These are phyloP conservation scores for Phenoliferia sp. DNA, from an alignment of 1,284 basidiomycete species.

Conservation along the genomic window DNA sequence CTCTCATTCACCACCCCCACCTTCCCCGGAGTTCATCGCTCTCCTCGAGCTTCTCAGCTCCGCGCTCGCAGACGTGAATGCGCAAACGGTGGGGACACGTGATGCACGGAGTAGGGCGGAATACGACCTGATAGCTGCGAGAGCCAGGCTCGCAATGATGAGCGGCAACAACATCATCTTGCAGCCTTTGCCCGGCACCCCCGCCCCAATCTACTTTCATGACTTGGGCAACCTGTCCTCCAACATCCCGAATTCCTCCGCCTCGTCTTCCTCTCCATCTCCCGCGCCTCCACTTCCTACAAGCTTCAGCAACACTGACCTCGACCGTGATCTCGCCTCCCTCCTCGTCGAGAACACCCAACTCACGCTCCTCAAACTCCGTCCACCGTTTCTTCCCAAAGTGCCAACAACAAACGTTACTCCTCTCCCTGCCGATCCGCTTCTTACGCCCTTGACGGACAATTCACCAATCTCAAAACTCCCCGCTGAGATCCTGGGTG, in stretches of 20 bases:
- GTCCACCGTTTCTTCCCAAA: not conserved
- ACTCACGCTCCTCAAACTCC: not conserved
- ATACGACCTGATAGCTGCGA: not conserved
- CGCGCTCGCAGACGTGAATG: not conserved
- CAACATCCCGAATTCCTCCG: not conserved
- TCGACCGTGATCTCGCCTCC: not conserved
- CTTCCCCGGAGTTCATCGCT: too few relatives aligned
- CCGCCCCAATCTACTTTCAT: too few relatives aligned
- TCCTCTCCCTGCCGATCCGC: not conserved
- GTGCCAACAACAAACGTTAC: not conserved
- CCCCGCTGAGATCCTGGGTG: conserved; percentile 8
- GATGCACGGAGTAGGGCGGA: not conserved
- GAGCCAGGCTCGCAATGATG: not conserved
- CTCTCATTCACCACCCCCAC: too few relatives aligned
- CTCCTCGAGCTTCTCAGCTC: conserved; percentile 5
- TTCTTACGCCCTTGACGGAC: not conserved
- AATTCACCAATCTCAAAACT: not conserved
- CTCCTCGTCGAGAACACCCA: conserved; percentile 5
- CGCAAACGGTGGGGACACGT: not conserved
- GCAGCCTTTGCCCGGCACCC: too few relatives aligned
- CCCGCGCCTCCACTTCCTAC: not conserved
- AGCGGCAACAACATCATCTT: too few relatives aligned
- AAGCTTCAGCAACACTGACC: not conserved
- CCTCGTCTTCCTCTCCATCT: not conserved
- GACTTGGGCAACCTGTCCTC: not conserved